These are phyloP conservation scores for Fusarium denticulatum DNA, from an alignment of 2,329 filamentous ascomycete genomes.

Conservation along the genomic window DNA sequence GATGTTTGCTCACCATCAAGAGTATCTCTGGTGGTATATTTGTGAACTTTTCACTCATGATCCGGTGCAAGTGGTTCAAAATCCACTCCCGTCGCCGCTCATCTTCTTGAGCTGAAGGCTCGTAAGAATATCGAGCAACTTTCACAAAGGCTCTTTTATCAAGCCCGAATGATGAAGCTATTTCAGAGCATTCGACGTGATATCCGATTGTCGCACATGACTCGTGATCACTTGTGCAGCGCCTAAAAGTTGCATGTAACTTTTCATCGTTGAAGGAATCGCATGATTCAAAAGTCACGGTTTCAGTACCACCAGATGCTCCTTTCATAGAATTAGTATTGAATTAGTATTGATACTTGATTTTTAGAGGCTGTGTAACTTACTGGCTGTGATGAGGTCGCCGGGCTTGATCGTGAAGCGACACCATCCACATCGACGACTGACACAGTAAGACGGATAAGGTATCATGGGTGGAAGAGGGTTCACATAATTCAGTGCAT, in stretches of 20 bases:
- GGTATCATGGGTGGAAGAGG: slow-evolving; percentile 1
- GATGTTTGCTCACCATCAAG: neutral
- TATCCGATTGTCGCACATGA: slow-evolving; percentile 20
- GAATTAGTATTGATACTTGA: neutral
- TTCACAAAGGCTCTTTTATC: neutral
- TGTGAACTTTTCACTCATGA: neutral
- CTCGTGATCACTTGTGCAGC: slow-evolving; percentile 12
- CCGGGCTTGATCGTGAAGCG: slow-evolving; percentile 19
- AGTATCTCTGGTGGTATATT: slow-evolving; percentile 14
- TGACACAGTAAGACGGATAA: slow-evolving; percentile 24
- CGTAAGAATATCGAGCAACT: slow-evolving; percentile 19
- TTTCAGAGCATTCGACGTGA: slow-evolving; percentile 13
- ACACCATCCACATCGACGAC: slow-evolving; percentile 25
- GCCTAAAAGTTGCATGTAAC: slow-evolving; percentile 5
- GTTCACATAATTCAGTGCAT: slow-evolving; percentile 1
- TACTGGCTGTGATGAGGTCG: slow-evolving; percentile 15
- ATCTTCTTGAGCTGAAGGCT: slow-evolving; percentile 7
- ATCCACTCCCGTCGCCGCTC: slow-evolving; percentile 11
- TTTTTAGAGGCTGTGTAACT: neutral
- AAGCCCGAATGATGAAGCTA: slow-evolving; percentile 4
- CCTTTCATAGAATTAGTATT: neutral
- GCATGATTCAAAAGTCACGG: neutral
- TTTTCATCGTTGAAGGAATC: neutral
- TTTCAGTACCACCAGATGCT: slow-evolving; percentile 12
- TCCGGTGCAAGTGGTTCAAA: neutral